A percentile compares a stretch with the other conserved stretches of the same genome.
These are phyloP conservation scores for Mycena citricolor DNA, from an alignment of 1,284 basidiomycete genomes.

Conservation along the genomic window DNA sequence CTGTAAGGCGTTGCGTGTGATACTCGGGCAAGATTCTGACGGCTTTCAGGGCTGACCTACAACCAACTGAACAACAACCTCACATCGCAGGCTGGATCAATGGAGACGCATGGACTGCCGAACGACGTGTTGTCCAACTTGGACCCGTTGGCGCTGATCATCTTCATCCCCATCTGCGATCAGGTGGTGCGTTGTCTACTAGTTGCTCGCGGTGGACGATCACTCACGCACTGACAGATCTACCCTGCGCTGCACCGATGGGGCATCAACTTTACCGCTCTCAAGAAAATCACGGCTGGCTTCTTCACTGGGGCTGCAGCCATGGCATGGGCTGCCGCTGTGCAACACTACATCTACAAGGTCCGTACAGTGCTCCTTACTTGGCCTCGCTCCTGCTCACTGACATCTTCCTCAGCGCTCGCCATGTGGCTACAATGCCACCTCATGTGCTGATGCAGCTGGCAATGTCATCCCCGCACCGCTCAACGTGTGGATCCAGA, in stretches of 20 bases:
- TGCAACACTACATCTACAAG: constrained; percentile 79
- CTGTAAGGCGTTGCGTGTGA: constrained; percentile 41
- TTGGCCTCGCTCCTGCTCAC: not conserved
- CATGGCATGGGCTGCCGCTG: constrained; percentile 67
- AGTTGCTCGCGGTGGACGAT: not conserved
- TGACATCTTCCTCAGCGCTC: no score
- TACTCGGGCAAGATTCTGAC: constrained; percentile 20
- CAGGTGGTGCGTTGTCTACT: constrained; percentile 37
- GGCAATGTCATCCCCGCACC: constrained; percentile 41
- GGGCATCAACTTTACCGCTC: constrained; percentile 56
- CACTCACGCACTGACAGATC: constrained; percentile 31
- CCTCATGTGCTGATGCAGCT: constrained; percentile 49
- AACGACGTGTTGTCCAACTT: constrained; percentile 46
- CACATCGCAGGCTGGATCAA: constrained; percentile 73
- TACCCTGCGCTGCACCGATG: constrained; percentile 60
- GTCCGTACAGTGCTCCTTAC: constrained; percentile 14
- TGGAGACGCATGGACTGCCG: constrained; percentile 73
- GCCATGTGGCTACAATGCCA: constrained; percentile 61
- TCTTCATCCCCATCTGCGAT: constrained; percentile 21
- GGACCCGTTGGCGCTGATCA: constrained; percentile 18
- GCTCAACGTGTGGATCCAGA: constrained; percentile 79
- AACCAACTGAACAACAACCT: constrained; percentile 80
- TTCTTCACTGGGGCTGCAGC: constrained; percentile 55
- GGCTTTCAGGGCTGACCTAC: constrained; percentile 67
- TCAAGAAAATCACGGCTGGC: constrained; percentile 61